Evolutionary conservation across 2,329 filamentous ascomycete genomes (phyloP), one percentile per base, ranked within the genome.

Genomic region (Penicillium sp.): DNA sequence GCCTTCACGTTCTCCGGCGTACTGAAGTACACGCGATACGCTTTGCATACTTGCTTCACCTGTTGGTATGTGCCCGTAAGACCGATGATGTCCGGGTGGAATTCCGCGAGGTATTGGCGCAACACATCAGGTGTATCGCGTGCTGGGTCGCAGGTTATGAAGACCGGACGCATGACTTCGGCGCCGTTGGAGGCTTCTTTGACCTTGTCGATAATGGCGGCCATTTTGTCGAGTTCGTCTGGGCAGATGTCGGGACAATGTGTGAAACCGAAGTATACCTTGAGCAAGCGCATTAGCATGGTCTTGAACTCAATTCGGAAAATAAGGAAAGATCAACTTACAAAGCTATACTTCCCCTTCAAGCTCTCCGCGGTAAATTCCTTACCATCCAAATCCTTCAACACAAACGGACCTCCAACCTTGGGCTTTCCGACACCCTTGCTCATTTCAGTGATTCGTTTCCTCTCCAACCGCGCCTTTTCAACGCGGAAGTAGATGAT

Each of bases 191-290:
- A 73, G 45, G 64, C 67, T 38, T 68, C 71, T 59, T 72, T 70
- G 53, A 86, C 81, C 58, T 79, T 79, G 69, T 99, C 91, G 68
- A 95, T 88, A 84, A 97, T 96, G 58, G 82, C 81, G n/a, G 93
- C 90, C 92, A 99, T 97, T 80, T 99, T 99, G 79, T 99, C 94
- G 66, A 99, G 87, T 77, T 99, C 94, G 69, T 99, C 94, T 33
- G 94, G 94, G 79, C 94, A 99, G 71, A 99, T 99, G 72, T 99
- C 94, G 23, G 94, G 94, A 72, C 94, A 99, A 74, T 97, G 92
- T 8, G 91, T 93, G 81, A 99, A 99, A 67, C 94, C 94, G 71
- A 99, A 99, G 78, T 99, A 99, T 38, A 97, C 86, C 90, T 94
- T 24, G 18, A 12, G 20, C 1, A 28, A 30, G 7, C 16, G 47